These are phyloP conservation scores for Spathaspora girioi DNA, from an alignment of 805 yeast genomes.

Conservation along the genomic window DNA sequence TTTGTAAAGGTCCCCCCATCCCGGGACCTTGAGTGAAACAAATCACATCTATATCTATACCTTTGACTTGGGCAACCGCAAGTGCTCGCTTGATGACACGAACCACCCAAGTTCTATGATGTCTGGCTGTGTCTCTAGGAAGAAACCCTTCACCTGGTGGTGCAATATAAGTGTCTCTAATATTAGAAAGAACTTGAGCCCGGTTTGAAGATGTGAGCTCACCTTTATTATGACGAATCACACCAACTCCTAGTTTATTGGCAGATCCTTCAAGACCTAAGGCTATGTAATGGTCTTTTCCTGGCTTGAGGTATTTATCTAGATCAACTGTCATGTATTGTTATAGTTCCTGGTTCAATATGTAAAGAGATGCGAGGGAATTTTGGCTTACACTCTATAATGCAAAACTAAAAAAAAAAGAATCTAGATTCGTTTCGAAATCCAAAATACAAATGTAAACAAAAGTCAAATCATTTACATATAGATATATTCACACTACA, in stretches of 20 bases:
- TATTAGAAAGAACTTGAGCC: slow-evolving; percentile 80
- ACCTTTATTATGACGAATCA: slow-evolving; percentile 72
- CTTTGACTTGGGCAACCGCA: slow-evolving; percentile 51
- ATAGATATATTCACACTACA: background rate
- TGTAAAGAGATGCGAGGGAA: background rate
- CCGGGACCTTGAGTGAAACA: slow-evolving; percentile 99
- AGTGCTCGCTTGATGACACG: slow-evolving; percentile 68
- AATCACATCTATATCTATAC: slow-evolving; percentile 64
- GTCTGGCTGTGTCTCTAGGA: slow-evolving; percentile 95
- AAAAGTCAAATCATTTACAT: background rate
- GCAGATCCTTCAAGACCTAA: slow-evolving; percentile 97
- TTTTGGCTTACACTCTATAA: background rate
- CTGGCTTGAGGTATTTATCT: slow-evolving; percentile 41
- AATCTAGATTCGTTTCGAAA: background rate
- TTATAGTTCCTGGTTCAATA: background rate
- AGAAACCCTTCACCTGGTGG: slow-evolving; percentile 98
- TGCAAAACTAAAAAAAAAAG: background rate
- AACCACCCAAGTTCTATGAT: slow-evolving; percentile 93
- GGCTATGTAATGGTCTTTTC: slow-evolving; percentile 58
- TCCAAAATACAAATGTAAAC: background rate
- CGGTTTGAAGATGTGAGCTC: slow-evolving; percentile 51
- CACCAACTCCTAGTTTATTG: slow-evolving; percentile 91
- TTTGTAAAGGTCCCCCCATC: slow-evolving; percentile 97
- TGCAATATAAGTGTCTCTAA: slow-evolving; percentile 90
- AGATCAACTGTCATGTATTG: slow-evolving; percentile 40